Base-by-base conservation (phyloP, 306 rosid genomes). In the Glycyrrhiza uralensis region DNA sequence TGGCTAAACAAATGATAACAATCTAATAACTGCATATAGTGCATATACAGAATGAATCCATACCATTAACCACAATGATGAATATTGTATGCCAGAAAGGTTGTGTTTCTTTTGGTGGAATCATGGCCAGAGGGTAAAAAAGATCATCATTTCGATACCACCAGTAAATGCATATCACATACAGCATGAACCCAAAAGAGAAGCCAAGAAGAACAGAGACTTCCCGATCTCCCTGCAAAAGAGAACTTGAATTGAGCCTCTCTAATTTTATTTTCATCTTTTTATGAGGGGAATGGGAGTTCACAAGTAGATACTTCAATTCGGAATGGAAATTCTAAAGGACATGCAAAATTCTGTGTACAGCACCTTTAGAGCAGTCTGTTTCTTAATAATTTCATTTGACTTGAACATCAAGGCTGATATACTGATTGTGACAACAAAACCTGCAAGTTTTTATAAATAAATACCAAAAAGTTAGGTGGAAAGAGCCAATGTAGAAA, bases 341-440 rank as follows among this genome's bases (percentile, higher is more conserved):
- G 68, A 75, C 19, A 28, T 19, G 32, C n/a, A 35, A 71, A 17
- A 51, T 10, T 61, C 30, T 18, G 47, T 30, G 76, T 17, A 42
- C 15, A 66, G 67, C 46, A 95, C 99, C 97, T 91, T 95, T 51
- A 95, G 79, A 80, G 97, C 87, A 42, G 97, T 95, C 87, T 95
- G 99, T 83, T 86, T 88, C 83, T 84, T 85, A 23, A 95, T 89
- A 67, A 92, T 73, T 80, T 95, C 96, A 72, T 88, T 95, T 13
- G 99, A 89, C 81, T 89, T 89, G 68, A 79, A 85, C 99, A 95
- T 85, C 75, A 95, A 88, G 83, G 90, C 97, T 29, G 96, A 85
- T 74, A 91, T 75, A 89, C 97, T 85, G 70, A 91, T 82, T 51
- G 90, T 87, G 49, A 88, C 82, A 80, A 95, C 86, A 82, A 91